Percentiles rank a stretch among this genome's conserved stretches.
phyloP scores from a whole-genome alignment of 768 basidiomycete species.

The Suillus subluteus region DNA sequence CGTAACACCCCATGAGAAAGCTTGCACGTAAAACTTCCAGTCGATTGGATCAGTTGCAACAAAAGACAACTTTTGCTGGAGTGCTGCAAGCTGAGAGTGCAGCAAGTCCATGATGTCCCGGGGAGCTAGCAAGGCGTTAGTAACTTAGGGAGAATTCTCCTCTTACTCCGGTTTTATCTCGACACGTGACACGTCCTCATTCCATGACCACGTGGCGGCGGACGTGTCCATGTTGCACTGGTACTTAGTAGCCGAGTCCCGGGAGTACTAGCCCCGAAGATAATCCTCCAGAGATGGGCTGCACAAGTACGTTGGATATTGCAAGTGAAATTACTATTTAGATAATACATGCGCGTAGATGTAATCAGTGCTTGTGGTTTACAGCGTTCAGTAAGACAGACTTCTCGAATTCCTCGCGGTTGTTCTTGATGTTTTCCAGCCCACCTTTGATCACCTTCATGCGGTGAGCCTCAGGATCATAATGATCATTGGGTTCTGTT shows the following conservation, averaged over 20 bases:
- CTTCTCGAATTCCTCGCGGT: constrained; percentile 11
- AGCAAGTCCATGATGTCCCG: constrained; percentile 58
- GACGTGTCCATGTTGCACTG: background rate
- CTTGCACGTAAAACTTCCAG: constrained; percentile 84
- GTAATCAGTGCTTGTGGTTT: background rate
- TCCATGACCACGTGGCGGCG: background rate
- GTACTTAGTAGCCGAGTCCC: background rate
- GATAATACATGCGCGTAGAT: background rate
- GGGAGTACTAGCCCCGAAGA: background rate
- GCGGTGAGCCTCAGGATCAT: constrained; percentile 7
- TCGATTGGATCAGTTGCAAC: constrained; percentile 73
- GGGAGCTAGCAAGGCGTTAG: background rate
- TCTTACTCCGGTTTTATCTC: background rate
- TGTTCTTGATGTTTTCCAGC: constrained; percentile 7
- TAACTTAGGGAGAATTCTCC: background rate
- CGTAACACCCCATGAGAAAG: constrained; percentile 76
- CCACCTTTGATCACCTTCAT: constrained; percentile 4
- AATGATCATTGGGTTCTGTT: background rate
- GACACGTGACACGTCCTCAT: background rate
- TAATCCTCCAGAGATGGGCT: background rate
- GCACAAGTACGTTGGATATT: background rate
- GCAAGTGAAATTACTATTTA: background rate
- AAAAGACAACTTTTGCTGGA: constrained; percentile 70
- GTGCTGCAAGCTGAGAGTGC: constrained; percentile 54
- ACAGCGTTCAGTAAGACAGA: background rate